Evolutionary conservation across 176 grass and related monocot species (phyloP).

Genomic region (Rhynchospora pubera): DNA sequence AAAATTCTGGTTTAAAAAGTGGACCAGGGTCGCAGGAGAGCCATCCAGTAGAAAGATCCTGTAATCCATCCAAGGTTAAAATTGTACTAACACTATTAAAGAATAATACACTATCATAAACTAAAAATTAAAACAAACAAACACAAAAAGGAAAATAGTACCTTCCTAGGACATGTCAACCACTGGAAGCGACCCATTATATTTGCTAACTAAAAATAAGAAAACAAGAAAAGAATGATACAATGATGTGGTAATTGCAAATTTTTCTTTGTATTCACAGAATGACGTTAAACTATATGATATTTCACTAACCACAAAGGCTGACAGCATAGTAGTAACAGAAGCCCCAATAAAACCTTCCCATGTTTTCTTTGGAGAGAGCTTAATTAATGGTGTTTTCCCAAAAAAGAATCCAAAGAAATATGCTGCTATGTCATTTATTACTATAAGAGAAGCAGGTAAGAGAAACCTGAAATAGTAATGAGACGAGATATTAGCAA

Average conservation of each 20-base stretch:
- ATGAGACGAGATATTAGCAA: not conserved
- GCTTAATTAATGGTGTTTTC: slow-evolving; percentile 83
- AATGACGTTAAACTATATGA: not conserved
- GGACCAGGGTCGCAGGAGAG: slow-evolving; percentile 72
- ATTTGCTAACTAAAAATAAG: slow-evolving; percentile 64
- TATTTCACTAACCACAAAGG: slow-evolving; percentile 64
- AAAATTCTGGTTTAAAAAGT: slow-evolving; percentile 70
- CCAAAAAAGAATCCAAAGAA: slow-evolving; percentile 96
- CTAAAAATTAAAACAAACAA: not conserved
- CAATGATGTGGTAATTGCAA: not conserved
- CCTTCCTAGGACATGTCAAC: slow-evolving; percentile 85
- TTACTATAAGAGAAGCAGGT: slow-evolving; percentile 76
- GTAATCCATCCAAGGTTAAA: not conserved
- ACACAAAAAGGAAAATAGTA: slow-evolving; percentile 7
- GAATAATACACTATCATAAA: not conserved
- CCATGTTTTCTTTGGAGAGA: slow-evolving; percentile 95
- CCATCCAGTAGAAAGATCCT: slow-evolving; percentile 85
- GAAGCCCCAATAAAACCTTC: slow-evolving; percentile 90
- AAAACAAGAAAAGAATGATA: slow-evolving; percentile 13
- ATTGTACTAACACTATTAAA: not conserved
- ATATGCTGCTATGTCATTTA: slow-evolving; percentile 89
- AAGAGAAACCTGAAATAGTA: slow-evolving; percentile 64
- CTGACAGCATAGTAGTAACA: slow-evolving; percentile 68
- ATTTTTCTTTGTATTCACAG: not conserved
- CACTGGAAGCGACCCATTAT: slow-evolving; percentile 73